Base-by-base conservation (phyloP, 495 filamentous ascomycete genomes). In the Annulohypoxylon nitens region DNA sequence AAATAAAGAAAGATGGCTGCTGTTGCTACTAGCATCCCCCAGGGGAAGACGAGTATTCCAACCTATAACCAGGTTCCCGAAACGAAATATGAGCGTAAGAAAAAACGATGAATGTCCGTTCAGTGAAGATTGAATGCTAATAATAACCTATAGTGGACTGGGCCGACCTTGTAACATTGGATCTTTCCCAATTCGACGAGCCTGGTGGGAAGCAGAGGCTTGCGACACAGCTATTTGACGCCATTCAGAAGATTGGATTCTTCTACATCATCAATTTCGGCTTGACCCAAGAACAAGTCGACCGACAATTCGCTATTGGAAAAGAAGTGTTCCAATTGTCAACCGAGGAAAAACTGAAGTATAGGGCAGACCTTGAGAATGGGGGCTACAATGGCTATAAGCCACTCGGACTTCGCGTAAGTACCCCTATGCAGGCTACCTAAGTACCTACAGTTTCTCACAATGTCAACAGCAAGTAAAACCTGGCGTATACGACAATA, bases 241-340 rank as follows among this genome's bases (percentile, higher is more conserved):
- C 88, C 1, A 85, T 89, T 4, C 82, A 85, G 47, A 80, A 88
- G 39, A 84, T 89, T 34, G 88, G 78, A 7, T 90, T 89, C 76
- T 89, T 89, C 78, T 89, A 89, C 70, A 85, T 90, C 11, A 87
- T 84, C 65, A 86, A 87, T 77, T 89, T 86, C 70, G 88, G 86
- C 53, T 81, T 90, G 14, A 79, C 78, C 51, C 86, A 90, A 68
- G 87, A 90, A 37, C 80, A 89, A 75, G 82, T 91, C 2, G 86
- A 90, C 63, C 80, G 81, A 36, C 89, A 91, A 69, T 91, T 90
- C 67, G 85, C 87, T 45, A 80, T 90, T 0, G 88, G 84, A 9
- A 86, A 86, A 48, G 80, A 85, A 45, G 84, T 90, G 58, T 89
- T 88, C 74, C 77, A 84, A 4, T 80, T 91, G 1, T 82, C 87